Conservation (phyloP, 225 moss, liverwort and hornwort species). For the Neckera pumila region DNA sequence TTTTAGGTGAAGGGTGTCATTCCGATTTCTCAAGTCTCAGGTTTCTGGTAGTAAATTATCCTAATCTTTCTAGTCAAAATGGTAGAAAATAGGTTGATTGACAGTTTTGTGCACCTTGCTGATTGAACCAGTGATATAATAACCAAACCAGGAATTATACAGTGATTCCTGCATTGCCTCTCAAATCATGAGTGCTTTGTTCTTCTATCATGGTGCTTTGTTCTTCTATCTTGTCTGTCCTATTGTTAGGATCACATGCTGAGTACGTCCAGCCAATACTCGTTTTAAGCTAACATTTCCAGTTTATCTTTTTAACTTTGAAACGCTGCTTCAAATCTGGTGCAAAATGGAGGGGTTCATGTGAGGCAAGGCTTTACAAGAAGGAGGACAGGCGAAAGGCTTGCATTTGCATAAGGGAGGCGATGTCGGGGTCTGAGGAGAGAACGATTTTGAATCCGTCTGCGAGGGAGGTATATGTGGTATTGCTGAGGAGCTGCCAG, state of each 20-base stretch:
- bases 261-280: background rate
- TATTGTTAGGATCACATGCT: background rate
- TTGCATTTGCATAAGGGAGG: conserved; percentile 22
- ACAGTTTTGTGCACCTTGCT: background rate
- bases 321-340: background rate
- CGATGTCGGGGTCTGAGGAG: background rate
- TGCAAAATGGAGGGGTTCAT: background rate
- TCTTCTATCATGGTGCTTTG: background rate
- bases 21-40: background rate
- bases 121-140: background rate
- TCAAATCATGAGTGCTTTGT: background rate
- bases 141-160: background rate
- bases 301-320: background rate
- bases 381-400: conserved; percentile 17
- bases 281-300: background rate
- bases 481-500: conserved; percentile 42
- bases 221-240: background rate
- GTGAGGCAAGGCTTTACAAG: background rate
- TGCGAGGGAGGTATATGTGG: background rate
- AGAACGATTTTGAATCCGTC: conserved; percentile 27
- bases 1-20: background rate
- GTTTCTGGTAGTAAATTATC: background rate
- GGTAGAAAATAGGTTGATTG: background rate
- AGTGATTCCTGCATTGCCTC: background rate
- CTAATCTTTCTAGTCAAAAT: background rate